Conservation (phyloP, 495 filamentous ascomycete genomes). For the Penicillium silybi region DNA sequence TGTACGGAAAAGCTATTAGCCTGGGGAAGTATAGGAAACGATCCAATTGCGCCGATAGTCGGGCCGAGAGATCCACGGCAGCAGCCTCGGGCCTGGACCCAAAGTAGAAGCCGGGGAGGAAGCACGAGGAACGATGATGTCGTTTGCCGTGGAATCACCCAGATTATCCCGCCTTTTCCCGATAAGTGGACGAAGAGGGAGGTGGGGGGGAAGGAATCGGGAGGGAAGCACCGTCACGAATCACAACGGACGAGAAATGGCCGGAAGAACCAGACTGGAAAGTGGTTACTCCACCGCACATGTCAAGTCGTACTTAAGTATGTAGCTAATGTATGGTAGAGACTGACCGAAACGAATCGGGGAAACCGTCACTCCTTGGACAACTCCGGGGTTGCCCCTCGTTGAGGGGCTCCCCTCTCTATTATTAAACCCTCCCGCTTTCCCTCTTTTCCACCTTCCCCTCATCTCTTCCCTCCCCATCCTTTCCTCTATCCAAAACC, state of each 20-base stretch:
- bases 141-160: constrained; percentile 8
- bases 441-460: constrained; percentile 17
- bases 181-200: background rate
- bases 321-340: background rate
- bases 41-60: constrained; percentile 8
- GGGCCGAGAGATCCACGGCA: constrained; percentile 19
- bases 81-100: constrained; percentile 7
- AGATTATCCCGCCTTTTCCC: constrained; percentile 17
- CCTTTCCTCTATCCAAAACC: constrained; percentile 13
- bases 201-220: background rate
- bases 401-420: constrained; percentile 7
- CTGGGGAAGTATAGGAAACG: constrained; percentile 1
- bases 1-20: constrained; percentile 24
- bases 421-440: constrained; percentile 11
- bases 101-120: background rate
- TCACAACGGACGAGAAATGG: constrained; percentile 17
- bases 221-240: background rate
- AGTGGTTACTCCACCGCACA: background rate
- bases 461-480: constrained; percentile 15
- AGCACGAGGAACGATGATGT: constrained; percentile 1
- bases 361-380: background rate
- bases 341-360: background rate
- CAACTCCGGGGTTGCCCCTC: constrained; percentile 28
- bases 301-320: background rate
- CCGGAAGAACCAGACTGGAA: constrained; percentile 7